Evolutionary conservation across 2,329 filamentous ascomycete species (phyloP).

Genomic region (Tolypocladium album): DNA sequence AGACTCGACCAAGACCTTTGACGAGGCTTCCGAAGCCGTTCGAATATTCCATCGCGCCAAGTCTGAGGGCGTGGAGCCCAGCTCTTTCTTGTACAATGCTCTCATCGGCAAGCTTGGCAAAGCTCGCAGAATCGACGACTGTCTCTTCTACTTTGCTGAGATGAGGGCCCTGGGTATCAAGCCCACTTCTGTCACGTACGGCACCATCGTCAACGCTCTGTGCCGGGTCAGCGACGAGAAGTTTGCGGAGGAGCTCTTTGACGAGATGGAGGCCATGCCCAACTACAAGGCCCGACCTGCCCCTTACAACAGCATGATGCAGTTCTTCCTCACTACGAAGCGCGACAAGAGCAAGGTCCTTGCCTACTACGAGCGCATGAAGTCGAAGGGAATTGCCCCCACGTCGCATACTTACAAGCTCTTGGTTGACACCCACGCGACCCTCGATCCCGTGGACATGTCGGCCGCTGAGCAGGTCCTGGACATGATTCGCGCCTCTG

Average conservation of each 20-base stretch:
- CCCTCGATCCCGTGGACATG: slow-evolving; percentile 86
- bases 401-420: slow-evolving; percentile 97
- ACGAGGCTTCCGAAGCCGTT: slow-evolving; percentile 92
- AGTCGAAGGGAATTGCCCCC: slow-evolving; percentile 71
- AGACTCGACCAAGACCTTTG: slow-evolving; percentile 93
- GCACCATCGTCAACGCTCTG: slow-evolving; percentile 94
- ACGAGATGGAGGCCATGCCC: slow-evolving; percentile 97
- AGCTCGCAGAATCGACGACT: slow-evolving; percentile 94
- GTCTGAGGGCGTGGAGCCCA: slow-evolving; percentile 87
- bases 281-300: slow-evolving; percentile 98
- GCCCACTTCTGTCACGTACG: slow-evolving; percentile 94
- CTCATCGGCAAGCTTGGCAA: slow-evolving; percentile 97
- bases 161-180: slow-evolving; percentile 91
- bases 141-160: slow-evolving; percentile 94
- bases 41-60: slow-evolving; percentile 95
- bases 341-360: slow-evolving; percentile 90
- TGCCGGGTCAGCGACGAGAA: slow-evolving; percentile 96
- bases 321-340: slow-evolving; percentile 97
- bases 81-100: slow-evolving; percentile 95
- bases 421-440: slow-evolving; percentile 88
- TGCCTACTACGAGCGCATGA: slow-evolving; percentile 92
- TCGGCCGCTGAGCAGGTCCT: slow-evolving; percentile 75
- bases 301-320: slow-evolving; percentile 99
- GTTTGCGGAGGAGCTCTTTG: slow-evolving; percentile 94
- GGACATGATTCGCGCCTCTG: slow-evolving; percentile 61